Evolutionary conservation across 495 filamentous ascomycete species (phyloP), one percentile per base, ranked within the genome.

Genomic region (Penicillium bovifimosum): DNA sequence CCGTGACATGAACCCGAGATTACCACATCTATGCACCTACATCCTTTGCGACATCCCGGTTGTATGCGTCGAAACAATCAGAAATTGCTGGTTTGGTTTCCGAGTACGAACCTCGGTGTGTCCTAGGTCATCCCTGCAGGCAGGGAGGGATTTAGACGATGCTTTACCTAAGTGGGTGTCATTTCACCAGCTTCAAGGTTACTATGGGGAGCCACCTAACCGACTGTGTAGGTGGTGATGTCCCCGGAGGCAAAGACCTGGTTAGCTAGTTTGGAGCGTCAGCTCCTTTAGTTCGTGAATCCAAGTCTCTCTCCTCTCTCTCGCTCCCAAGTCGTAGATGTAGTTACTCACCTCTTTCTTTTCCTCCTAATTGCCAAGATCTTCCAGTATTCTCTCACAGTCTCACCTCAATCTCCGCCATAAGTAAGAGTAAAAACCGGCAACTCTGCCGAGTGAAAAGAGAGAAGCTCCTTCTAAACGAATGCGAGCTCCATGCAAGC

Each of bases 21-120:
- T 50, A 54, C 36, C 24, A 42, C 48, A 50, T 50, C 48, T 36
- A 38, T 50, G 39, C 48, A 50, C 48, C 38, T 50, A 38, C 48
- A 42, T 50, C 24, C 18, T 50, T 38, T 33, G 39, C 24, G 34
- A 36, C 14, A 41, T 34, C 32, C 11, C 20, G n/a, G 36, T 20
- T 33, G 18, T 34, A 35, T 32, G 11, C 24, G 27, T 14, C 29
- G 16, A 4, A 35, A 35, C 9, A 20, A 47, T 9, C 33, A 36
- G 33, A 32, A 14, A 35, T 36, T 14, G 34, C 34, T 5, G 32
- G 28, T 42, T 24, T 32, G 26, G 3, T 24, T 28, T 27, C n/a
- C 48, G 31, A 50, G 42, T 50, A 20, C 28, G 48, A 50, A 40
- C 28, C 9, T 4, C 41, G 17, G 20, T 29, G 41, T 16, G 40